phyloP scores from a whole-genome alignment of 345 rosid species.

The Pugionium cornutum region DNA sequence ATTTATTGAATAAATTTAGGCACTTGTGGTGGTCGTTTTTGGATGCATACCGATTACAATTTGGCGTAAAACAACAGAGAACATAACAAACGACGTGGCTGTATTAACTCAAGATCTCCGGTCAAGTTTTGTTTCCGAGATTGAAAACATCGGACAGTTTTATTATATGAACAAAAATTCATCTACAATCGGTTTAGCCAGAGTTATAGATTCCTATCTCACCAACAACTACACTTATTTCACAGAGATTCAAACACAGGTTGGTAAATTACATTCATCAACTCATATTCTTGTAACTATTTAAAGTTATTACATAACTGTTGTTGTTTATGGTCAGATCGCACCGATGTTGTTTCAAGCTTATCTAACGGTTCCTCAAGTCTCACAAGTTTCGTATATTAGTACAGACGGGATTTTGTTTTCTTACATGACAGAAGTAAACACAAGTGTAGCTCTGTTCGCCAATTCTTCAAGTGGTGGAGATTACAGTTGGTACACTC shows the following conservation, averaged over 20 bases:
- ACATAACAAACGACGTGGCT: conserved; percentile 6
- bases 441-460: conserved; percentile 30
- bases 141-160: conserved; percentile 29
- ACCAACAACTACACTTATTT: conserved; percentile 11
- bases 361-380: conserved; percentile 32
- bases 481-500: conserved; percentile 38
- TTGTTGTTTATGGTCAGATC: conserved; percentile 19
- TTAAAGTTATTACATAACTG: conserved; percentile 2
- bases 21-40: conserved; percentile 11
- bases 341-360: conserved; percentile 35
- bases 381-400: conserved; percentile 34
- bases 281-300: neutral
- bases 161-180: neutral
- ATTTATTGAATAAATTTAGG: conserved; percentile 9
- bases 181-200: conserved; percentile 33
- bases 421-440: conserved; percentile 8
- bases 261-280: neutral
- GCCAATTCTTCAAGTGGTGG: conserved; percentile 27
- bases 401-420: conserved; percentile 28
- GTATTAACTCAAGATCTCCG: conserved; percentile 15
- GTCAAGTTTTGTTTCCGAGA: conserved; percentile 25
- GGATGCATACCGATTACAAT: conserved; percentile 17
- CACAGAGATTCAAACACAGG: conserved; percentile 32
- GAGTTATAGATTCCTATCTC: conserved; percentile 26
- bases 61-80: conserved; percentile 26